Percentiles rank a stretch among this genome's conserved stretches.
These are phyloP conservation scores for Pogostemon cablin DNA, from an alignment of 257 asterid species.

Conservation along the genomic window DNA sequence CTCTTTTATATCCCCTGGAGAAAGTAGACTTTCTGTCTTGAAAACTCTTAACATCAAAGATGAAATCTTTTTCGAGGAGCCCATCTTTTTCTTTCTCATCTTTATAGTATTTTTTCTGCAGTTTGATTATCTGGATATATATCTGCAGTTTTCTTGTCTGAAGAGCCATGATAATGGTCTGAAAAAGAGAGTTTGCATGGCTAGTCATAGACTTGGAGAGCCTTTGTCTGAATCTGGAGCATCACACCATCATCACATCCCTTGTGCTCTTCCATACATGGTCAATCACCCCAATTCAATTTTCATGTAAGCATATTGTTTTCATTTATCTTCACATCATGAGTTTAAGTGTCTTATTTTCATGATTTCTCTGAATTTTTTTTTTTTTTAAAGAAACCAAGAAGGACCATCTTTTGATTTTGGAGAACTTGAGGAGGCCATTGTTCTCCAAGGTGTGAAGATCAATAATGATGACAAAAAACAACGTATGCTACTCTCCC, in stretches of 20 bases:
- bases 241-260: slow-evolving; percentile 51
- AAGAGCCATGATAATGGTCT: slow-evolving; percentile 45
- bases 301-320: slow-evolving; percentile 51
- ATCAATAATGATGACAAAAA: slow-evolving; percentile 64
- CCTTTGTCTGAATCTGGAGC: slow-evolving; percentile 53
- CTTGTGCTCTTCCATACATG: slow-evolving; percentile 64
- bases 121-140: neutral
- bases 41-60: slow-evolving; percentile 29
- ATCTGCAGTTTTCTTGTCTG: slow-evolving; percentile 18
- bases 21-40: slow-evolving; percentile 33
- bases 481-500: slow-evolving; percentile 57
- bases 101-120: neutral
- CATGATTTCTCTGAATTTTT: slow-evolving; percentile 10
- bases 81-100: neutral
- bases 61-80: neutral
- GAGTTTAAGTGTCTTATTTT: neutral
- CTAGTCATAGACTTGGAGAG: slow-evolving; percentile 65
- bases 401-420: slow-evolving; percentile 76
- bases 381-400: slow-evolving; percentile 45
- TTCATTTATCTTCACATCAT: neutral
- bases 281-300: slow-evolving; percentile 48
- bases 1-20: neutral
- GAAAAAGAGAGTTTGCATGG: slow-evolving; percentile 69
- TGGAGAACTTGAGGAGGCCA: slow-evolving; percentile 93
- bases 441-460: slow-evolving; percentile 68